Evolutionary conservation across 495 filamentous ascomycete genomes (phyloP).

Genomic region (Hypoxylon lienhwacheense): DNA sequence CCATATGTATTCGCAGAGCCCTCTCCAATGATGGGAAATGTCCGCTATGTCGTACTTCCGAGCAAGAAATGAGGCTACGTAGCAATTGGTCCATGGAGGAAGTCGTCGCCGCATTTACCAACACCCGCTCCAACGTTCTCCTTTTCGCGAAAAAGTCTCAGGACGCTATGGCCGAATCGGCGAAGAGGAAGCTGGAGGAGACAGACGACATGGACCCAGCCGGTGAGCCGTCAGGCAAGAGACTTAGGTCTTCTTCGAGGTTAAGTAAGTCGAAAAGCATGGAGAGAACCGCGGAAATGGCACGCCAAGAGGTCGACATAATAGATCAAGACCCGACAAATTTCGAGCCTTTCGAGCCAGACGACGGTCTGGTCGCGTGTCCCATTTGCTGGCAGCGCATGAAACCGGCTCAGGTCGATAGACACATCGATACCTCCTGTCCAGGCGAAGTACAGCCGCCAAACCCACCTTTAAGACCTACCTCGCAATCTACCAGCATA

Average conservation of each 20-base stretch:
- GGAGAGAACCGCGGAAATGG: conserved; percentile 42
- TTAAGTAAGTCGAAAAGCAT: conserved; percentile 44
- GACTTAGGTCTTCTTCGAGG: conserved; percentile 50
- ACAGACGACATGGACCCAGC: conserved; percentile 26
- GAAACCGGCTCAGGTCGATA: conserved; percentile 71
- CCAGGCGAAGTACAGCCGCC: conserved; percentile 45
- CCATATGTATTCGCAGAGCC: conserved; percentile 85
- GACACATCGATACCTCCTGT: conserved; percentile 72
- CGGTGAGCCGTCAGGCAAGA: conserved; percentile 42
- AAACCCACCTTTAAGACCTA: conserved; percentile 15
- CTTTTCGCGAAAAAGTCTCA: conserved; percentile 57
- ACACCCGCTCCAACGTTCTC: conserved; percentile 62
- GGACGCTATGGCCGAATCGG: conserved; percentile 5
- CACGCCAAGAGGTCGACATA: conserved; percentile 40
- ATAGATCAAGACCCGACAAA: conserved; percentile 37
- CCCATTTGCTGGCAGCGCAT: conserved; percentile 78
- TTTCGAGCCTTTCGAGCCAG: conserved; percentile 47
- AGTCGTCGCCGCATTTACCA: conserved; percentile 76
- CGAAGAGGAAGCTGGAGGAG: conserved; percentile 57
- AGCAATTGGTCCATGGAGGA: conserved; percentile 83
- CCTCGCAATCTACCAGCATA: conserved; percentile 34
- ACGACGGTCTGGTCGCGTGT: conserved; percentile 77
- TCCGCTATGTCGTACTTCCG: conserved; percentile 73
- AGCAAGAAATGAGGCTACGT: conserved; percentile 81
- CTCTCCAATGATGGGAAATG: conserved; percentile 81